phyloP scores from a whole-genome alignment of 2,329 filamentous ascomycete genomes.

The Curvularia verruculosa region DNA sequence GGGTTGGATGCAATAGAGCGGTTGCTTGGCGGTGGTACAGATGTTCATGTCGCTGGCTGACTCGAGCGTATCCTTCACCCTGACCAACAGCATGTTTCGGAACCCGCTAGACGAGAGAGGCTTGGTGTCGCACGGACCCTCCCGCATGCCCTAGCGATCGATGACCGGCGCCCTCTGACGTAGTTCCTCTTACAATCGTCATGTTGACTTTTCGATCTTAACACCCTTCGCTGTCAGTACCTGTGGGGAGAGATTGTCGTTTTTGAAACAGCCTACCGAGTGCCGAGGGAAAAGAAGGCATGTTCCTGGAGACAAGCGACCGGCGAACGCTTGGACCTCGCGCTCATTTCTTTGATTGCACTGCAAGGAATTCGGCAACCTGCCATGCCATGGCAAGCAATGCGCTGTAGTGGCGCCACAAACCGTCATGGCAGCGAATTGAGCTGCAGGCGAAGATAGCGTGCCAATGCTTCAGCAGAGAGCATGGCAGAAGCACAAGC shows the following conservation, averaged over 20 bases:
- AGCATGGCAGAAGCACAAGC: not conserved
- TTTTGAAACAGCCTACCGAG: not conserved
- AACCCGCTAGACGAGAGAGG: not conserved
- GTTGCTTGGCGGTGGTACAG: not conserved
- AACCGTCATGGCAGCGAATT: not conserved
- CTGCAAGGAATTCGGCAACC: not conserved
- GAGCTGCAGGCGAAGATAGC: not conserved
- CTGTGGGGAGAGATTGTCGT: conserved; percentile 2
- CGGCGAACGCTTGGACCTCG: not conserved
- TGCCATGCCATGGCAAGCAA: not conserved
- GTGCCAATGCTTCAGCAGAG: not conserved
- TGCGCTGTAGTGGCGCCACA: not conserved
- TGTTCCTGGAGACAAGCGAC: not conserved
- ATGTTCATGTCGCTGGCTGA: conserved; percentile 1
- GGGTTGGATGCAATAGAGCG: not conserved
- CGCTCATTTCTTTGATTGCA: not conserved
- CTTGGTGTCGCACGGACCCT: not conserved
- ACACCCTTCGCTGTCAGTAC: not conserved
- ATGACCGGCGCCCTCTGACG: conserved; percentile 8
- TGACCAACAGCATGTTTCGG: conserved; percentile 1
- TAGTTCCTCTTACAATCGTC: conserved; percentile 9
- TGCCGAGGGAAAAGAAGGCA: not conserved
- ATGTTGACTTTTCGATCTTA: conserved; percentile 10
- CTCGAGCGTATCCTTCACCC: conserved; percentile 1
- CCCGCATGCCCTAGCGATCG: conserved; percentile 6